Evolutionary conservation across 2,329 filamentous ascomycete genomes (phyloP).

Genomic region (Botryotinia calthae): DNA sequence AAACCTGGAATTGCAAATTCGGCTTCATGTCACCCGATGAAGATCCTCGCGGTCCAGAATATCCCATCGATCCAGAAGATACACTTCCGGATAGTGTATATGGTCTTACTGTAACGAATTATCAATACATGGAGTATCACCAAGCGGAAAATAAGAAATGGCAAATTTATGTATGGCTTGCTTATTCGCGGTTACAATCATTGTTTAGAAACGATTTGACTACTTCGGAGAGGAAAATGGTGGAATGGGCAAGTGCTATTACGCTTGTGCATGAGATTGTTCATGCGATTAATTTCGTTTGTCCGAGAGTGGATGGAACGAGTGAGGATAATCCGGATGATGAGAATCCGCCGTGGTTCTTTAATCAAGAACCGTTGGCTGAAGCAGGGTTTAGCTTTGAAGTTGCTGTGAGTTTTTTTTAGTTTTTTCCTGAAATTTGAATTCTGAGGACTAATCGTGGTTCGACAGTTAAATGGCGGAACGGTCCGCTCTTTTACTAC

Average conservation of each 20-base stretch:
- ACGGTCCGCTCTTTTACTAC: not conserved
- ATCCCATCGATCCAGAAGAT: not conserved
- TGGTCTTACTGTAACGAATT: constrained; percentile 19
- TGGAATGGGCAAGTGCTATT: constrained; percentile 23
- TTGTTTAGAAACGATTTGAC: constrained; percentile 23
- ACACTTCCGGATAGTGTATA: not conserved
- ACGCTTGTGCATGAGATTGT: constrained; percentile 26
- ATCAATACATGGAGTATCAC: constrained; percentile 15
- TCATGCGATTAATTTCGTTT: constrained; percentile 20
- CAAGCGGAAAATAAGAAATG: not conserved
- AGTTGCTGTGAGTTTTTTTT: constrained; percentile 19
- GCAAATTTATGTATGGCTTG: constrained; percentile 22
- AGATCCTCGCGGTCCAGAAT: constrained; percentile 15
- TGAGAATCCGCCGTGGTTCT: constrained; percentile 23
- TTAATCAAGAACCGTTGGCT: constrained; percentile 23
- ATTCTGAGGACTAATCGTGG: not conserved
- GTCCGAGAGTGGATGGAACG: not conserved
- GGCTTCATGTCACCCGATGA: constrained; percentile 23
- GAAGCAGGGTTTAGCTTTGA: constrained; percentile 29
- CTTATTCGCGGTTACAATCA: not conserved
- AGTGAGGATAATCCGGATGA: not conserved
- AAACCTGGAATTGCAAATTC: constrained; percentile 8
- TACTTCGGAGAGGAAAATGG: not conserved
- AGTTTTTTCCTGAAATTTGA: too few relatives aligned
- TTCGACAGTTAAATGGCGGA: constrained; percentile 1